Conservation (phyloP, 2,329 filamentous ascomycete species). For the Stenocarpella maydis region DNA sequence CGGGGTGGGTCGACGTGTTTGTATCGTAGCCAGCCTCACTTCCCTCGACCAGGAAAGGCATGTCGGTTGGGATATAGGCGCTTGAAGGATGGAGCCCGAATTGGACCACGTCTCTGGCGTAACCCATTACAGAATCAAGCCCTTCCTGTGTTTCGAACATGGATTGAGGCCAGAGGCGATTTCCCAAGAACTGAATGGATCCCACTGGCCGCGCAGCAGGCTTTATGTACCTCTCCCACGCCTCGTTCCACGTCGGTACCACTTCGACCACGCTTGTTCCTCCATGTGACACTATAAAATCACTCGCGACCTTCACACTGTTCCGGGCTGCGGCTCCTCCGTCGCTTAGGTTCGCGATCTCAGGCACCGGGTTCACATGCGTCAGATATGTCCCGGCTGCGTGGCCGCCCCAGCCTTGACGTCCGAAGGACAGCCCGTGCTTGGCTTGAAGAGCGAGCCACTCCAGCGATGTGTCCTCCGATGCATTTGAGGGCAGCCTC, state of each 20-base stretch:
- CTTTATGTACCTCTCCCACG: slow-evolving; percentile 24
- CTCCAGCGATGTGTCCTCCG: background rate
- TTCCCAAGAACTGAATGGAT: background rate
- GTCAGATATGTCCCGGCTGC: slow-evolving; percentile 18
- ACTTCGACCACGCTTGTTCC: slow-evolving; percentile 17
- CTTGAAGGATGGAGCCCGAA: background rate
- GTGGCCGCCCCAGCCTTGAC: slow-evolving; percentile 25
- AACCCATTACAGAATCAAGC: background rate
- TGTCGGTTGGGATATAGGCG: slow-evolving; percentile 11
- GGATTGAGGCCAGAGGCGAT: slow-evolving; percentile 12
- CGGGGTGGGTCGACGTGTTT: background rate
- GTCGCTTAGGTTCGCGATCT: slow-evolving; percentile 23
- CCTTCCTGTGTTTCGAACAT: slow-evolving; percentile 13
- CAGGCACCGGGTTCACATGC: slow-evolving; percentile 12
- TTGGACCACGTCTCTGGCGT: background rate
- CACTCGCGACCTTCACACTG: slow-evolving; percentile 1
- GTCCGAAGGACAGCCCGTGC: background rate
- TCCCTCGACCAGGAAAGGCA: slow-evolving; percentile 12
- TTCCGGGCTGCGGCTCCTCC: background rate
- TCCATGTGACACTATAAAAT: slow-evolving; percentile 18
- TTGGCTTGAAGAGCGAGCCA: slow-evolving; percentile 20
- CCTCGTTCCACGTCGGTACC: background rate
- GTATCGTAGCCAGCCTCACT: slow-evolving; percentile 7
- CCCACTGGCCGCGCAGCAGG: slow-evolving; percentile 10
- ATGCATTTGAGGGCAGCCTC: background rate